Base-by-base conservation (phyloP, 2,329 filamentous ascomycete species). In the Bipolaris victoriae region DNA sequence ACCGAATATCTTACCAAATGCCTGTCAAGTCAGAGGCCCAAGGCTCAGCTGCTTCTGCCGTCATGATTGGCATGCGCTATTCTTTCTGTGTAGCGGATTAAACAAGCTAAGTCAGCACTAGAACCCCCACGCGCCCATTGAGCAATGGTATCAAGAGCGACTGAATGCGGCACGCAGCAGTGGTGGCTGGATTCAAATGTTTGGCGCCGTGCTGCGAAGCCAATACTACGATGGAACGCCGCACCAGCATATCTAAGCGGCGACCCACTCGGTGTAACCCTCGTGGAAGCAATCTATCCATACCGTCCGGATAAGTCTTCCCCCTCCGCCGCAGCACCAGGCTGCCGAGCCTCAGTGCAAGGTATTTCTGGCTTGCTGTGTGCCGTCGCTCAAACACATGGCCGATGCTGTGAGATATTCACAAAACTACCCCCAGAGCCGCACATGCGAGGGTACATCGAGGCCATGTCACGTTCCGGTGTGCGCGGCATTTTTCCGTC, bases 241-340 rank as follows among this genome's bases (percentile, higher is more conserved):
- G 48, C 37, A 50, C 49, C 44, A 57, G 46, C 24, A 48, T 55
- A 59, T 54, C 56, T 41, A 49, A 37, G 18, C 44, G 39, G 40
- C 49, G 55, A 57, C 50, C 37, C 39, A 49, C 58, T 48, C 55
- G 56, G 48, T 54, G 52, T 20, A 44, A 55, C 60, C 55, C 58
- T 65, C 65, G 61, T 68, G 62, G 66, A 58, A 47, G 53, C 49
- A 64, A 63, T 67, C 43, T 66, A 67, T 62, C 39, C 55, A 57
- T 60, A 52, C 57, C 65, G 63, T 37, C 56, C 57, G 59, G 60
- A 58, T 65, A 62, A 13, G 7, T 31, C 29, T 65, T 60, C 43
- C 52, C 37, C 56, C 33, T 52, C 41, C 44, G 60, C 61, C 62
- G 55, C 62, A 64, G 61, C 58, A 60, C 29, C 52, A 57, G 48